Percentiles rank a stretch among this genome's conserved stretches.
These are phyloP conservation scores for Byssoonygena ceratinophila DNA, from an alignment of 2,329 filamentous ascomycete species.

Conservation along the genomic window DNA sequence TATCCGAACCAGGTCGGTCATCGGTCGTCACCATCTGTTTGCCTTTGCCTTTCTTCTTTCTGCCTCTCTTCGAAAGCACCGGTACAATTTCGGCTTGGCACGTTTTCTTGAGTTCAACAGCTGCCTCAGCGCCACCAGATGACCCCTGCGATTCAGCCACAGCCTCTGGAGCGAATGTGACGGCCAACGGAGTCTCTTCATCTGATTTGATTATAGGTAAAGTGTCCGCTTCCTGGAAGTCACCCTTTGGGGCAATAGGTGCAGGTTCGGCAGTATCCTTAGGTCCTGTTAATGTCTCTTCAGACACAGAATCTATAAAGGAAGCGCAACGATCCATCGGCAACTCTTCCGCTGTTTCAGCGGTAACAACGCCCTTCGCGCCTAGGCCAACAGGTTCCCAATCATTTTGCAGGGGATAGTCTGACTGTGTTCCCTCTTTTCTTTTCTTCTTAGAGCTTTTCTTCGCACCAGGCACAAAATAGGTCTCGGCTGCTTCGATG, in stretches of 20 bases:
- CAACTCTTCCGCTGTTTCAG: not conserved
- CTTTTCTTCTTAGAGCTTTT: constrained; percentile 9
- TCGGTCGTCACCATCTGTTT: not conserved
- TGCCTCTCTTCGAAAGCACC: not conserved
- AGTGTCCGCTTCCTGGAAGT: not conserved
- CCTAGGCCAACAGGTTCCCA: not conserved
- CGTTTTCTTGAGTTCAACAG: not conserved
- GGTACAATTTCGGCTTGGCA: not conserved
- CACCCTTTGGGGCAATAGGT: not conserved
- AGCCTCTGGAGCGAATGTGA: not conserved
- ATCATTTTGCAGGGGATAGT: not conserved
- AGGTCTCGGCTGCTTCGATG: not conserved
- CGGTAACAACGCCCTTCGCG: not conserved
- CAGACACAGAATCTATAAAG: not conserved
- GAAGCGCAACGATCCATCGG: not conserved
- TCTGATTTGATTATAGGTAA: not conserved
- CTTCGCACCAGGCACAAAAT: not conserved
- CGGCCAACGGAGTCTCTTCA: not conserved
- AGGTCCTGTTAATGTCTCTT: not conserved
- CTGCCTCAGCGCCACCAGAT: not conserved
- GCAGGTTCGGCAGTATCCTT: not conserved
- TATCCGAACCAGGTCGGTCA: not conserved
- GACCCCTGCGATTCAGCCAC: not conserved
- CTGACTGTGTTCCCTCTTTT: not conserved
- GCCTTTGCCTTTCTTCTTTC: not conserved